phyloP scores from a whole-genome alignment of 306 rosid species.

The Elaeagnus macrophylla region DNA sequence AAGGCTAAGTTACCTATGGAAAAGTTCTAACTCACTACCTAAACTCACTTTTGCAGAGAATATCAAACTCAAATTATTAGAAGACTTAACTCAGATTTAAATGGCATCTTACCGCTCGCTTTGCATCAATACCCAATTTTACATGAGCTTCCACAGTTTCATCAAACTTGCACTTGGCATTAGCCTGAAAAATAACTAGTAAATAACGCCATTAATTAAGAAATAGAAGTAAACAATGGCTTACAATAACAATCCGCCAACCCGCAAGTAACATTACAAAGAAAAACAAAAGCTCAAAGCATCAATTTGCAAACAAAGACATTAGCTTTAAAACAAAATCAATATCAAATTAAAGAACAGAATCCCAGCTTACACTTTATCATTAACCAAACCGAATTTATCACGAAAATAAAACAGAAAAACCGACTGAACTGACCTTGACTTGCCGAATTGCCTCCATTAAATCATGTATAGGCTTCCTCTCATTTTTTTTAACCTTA shows the following conservation, averaged over 20 bases:
- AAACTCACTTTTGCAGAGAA: not conserved
- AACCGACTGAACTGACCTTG: conserved; percentile 44
- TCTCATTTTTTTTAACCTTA: conserved; percentile 59
- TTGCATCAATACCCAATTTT: conserved; percentile 71
- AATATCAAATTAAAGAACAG: not conserved
- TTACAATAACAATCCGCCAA: not conserved
- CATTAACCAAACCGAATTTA: conserved; percentile 2
- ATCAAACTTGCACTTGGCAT: conserved; percentile 58
- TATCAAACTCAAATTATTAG: not conserved
- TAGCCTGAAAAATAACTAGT: conserved; percentile 56
- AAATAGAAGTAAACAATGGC: not conserved
- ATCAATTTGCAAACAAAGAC: not conserved
- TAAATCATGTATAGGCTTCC: conserved; percentile 58
- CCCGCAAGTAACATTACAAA: too few relatives aligned
- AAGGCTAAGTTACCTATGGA: conserved; percentile 1
- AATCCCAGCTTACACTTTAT: not conserved
- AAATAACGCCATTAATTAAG: conserved; percentile 8
- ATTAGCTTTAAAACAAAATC: not conserved
- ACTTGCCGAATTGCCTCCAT: conserved; percentile 72
- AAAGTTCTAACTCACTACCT: too few relatives aligned
- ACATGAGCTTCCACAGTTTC: conserved; percentile 94
- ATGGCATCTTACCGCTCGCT: conserved; percentile 60
- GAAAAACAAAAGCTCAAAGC: not conserved
- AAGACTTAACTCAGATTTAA: conserved; percentile 11
- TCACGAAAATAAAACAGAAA: not conserved